Base-by-base conservation (phyloP, 2,329 filamentous ascomycete species). In the Diaporthe sp. region DNA sequence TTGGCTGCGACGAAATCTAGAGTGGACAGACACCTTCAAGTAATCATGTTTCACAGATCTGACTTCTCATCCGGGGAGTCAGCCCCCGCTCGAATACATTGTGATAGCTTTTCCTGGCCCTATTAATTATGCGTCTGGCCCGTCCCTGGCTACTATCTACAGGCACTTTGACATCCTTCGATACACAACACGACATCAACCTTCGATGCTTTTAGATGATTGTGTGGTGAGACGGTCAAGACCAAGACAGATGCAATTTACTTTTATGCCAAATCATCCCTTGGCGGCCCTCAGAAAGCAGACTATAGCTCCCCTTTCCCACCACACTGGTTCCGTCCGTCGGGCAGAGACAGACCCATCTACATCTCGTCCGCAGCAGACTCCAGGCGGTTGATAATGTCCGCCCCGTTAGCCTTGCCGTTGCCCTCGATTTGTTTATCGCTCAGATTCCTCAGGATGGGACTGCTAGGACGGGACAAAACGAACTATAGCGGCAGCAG, bases 371-470 rank as follows among this genome's bases (percentile, higher is more conserved):
- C 76, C 42, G 76, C 74, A 40, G 75, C 80, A n/a, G 77, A 79
- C 77, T 86, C 84, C 71, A 87, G 81, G 58, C 81, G 78, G 73
- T 81, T 79, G 54, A 82, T 80, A 54, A 82, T 77, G 64, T 82
- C 78, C 33, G 71, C 74, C 25, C 33, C 80, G 55, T 82, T 81
- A 13, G 77, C 42, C 22, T 50, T 38, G 47, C 74, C 75, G 45
- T 78, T 75, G 40, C 75, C 73, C 42, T 75, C 76, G 25, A 76
- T 57, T n/a, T 69, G 50, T 55, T 69, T 66, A 19, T 52, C 57
- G 57, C 57, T 66, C 89, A 12, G 91, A 64, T 92, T 87, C 28
- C 93, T 93, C 54, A 93, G 95, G 45, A 89, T 89, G 3, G 93
- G 92, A 22, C 64, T 68, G 57, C 70, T 61, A 15, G 57, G 50